Percentiles rank a stretch among this genome's conserved stretches.
Conservation (phyloP, 2,329 filamentous ascomycete species). For the Xylariaceae sp. region DNA sequence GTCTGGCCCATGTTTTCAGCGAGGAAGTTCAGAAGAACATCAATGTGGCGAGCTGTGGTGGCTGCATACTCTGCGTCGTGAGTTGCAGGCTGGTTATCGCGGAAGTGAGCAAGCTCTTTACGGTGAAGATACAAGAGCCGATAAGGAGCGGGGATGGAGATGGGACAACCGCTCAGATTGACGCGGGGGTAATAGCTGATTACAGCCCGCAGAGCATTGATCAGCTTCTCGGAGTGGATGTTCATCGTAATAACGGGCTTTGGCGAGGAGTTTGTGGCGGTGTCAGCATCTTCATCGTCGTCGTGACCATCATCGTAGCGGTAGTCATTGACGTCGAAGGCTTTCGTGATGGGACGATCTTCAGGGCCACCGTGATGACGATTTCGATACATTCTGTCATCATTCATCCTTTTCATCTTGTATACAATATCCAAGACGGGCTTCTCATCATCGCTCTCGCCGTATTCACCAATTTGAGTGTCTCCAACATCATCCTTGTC, state of each 20-base stretch:
- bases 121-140: conserved; percentile 45
- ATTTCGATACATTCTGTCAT: conserved; percentile 21
- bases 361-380: conserved; percentile 5
- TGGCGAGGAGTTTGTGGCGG: conserved; percentile 21
- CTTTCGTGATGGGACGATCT: conserved; percentile 8
- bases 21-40: conserved; percentile 42
- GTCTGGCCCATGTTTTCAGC: conserved; percentile 35
- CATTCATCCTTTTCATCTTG: conserved; percentile 16
- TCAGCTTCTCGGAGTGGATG: conserved; percentile 43
- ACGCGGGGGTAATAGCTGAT: conserved; percentile 46
- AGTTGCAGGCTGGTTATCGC: conserved; percentile 36
- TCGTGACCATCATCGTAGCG: conserved; percentile 7
- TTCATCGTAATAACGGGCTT: conserved; percentile 29
- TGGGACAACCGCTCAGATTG: conserved; percentile 32
- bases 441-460: conserved; percentile 18
- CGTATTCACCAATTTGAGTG: conserved; percentile 19
- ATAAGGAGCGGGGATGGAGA: conserved; percentile 43
- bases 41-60: conserved; percentile 41
- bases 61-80: conserved; percentile 39
- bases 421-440: conserved; percentile 40
- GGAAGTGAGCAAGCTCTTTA: conserved; percentile 39
- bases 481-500: conserved; percentile 3
- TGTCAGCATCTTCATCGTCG: conserved; percentile 6
- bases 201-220: conserved; percentile 44
- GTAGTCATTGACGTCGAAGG: conserved; percentile 11